These are phyloP conservation scores for Nasturtium officinale DNA, from an alignment of 345 rosid genomes.

Conservation along the genomic window DNA sequence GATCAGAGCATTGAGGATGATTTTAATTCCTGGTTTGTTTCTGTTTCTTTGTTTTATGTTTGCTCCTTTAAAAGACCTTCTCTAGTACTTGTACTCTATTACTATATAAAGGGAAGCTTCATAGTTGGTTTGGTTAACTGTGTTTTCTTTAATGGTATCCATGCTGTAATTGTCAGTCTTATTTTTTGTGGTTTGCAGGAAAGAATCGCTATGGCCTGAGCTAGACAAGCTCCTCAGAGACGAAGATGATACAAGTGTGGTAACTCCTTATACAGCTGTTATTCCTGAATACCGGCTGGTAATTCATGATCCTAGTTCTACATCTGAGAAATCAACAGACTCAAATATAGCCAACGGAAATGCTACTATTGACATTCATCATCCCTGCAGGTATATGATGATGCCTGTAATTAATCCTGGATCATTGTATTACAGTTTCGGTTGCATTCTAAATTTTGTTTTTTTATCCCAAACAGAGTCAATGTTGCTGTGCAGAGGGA, in stretches of 20 bases:
- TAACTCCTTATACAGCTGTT: conserved; percentile 89
- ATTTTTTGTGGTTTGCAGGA: conserved; percentile 51
- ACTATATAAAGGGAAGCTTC: conserved; percentile 16
- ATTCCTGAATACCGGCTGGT: conserved; percentile 83
- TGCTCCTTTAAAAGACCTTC: conserved; percentile 7
- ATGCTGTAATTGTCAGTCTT: background rate
- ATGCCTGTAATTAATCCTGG: conserved; percentile 1
- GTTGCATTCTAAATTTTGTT: conserved; percentile 36
- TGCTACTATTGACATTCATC: conserved; percentile 71
- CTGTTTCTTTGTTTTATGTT: conserved; percentile 1
- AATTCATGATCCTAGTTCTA: conserved; percentile 56
- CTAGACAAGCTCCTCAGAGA: conserved; percentile 77
- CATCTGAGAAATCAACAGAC: conserved; percentile 45
- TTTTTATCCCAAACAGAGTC: conserved; percentile 53
- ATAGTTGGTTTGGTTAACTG: conserved; percentile 5
- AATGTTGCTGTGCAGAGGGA: conserved; percentile 77
- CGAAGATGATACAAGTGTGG: conserved; percentile 72
- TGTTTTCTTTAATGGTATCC: conserved; percentile 2
- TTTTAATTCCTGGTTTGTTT: conserved; percentile 64
- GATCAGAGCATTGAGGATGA: conserved; percentile 99
- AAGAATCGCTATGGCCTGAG: conserved; percentile 82
- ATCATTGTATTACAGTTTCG: background rate
- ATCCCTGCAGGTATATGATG: conserved; percentile 74
- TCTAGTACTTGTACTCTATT: background rate
- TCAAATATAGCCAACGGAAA: conserved; percentile 61